Evolutionary conservation across 345 rosid species (phyloP), one percentile per base, ranked within the genome.

Genomic region (Durio zibethinus): DNA sequence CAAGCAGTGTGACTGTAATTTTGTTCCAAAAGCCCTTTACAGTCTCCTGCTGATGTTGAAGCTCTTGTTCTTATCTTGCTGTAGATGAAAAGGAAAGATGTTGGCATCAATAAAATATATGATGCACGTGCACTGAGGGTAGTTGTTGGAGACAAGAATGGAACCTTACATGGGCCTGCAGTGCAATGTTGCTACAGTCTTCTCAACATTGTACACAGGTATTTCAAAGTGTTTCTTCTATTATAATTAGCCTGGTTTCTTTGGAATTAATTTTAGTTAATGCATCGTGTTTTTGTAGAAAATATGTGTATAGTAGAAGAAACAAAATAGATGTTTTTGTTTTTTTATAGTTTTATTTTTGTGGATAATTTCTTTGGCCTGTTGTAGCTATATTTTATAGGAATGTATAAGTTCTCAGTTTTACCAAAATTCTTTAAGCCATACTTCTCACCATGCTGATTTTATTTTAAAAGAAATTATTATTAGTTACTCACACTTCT

Each of bases 101-200:
- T 91, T 47, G 84, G 86, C 73, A 88, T 91, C 52, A 68, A 83
- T 78, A 85, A 88, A 82, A 89, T 91, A 15, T 89, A 87, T 77
- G 93, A 91, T 83, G 90, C 93, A 59, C 93, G 95, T 65, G 95
- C 95, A 38, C 50, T 91, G 80, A 89, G 95, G 79, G 95, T 91
- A 12, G 86, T 91, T 66, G 86, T 91, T 72, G 95, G 95, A 77
- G 95, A 91, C 83, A 89, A 88, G 76, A 88, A 87, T 69, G 93
- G 95, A 77, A 87, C 88, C 76, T 73, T 91, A 63, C 89, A 84
- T 74, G 95, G 95, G 72, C 88, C 95, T 52, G 95, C 95, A 57
- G 84, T 91, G 78, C 91, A 86, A 77, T 87, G 86, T 80, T 91
- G 95, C 83, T 91, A 91, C 85, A 89, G 85, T 83, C 85, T 89